Conservation (phyloP, 495 filamentous ascomycete species). For the Neurospora intermedia region DNA sequence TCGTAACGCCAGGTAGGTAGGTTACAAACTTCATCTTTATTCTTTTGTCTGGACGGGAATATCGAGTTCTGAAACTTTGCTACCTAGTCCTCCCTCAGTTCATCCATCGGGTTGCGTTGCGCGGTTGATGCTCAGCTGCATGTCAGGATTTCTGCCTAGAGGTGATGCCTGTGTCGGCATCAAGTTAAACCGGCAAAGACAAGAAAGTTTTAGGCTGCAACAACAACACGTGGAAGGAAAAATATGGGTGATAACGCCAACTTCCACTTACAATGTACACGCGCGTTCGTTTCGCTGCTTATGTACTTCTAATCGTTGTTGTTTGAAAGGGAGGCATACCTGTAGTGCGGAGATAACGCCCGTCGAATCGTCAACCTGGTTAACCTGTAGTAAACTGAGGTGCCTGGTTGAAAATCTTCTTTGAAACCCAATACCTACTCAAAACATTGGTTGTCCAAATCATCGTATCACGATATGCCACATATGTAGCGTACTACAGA, state of each 20-base stretch:
- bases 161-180: background rate
- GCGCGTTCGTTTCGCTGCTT: background rate
- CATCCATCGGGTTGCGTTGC: background rate
- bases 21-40: background rate
- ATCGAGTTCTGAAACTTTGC: background rate
- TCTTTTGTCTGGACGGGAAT: background rate
- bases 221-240: background rate
- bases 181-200: background rate
- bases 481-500: background rate
- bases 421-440: background rate
- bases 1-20: no score
- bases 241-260: background rate
- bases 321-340: background rate
- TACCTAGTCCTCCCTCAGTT: no score
- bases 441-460: background rate
- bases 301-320: background rate
- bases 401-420: background rate
- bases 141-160: background rate
- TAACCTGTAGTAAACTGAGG: background rate
- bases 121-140: background rate
- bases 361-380: background rate
- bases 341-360: background rate
- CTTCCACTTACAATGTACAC: background rate
- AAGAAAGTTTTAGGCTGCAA: background rate
- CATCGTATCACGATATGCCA: background rate